A percentile compares a stretch with the other conserved stretches of the same genome.
These are phyloP conservation scores for Fusarium lyarnte DNA, from an alignment of 2,329 filamentous ascomycete genomes.

Conservation along the genomic window DNA sequence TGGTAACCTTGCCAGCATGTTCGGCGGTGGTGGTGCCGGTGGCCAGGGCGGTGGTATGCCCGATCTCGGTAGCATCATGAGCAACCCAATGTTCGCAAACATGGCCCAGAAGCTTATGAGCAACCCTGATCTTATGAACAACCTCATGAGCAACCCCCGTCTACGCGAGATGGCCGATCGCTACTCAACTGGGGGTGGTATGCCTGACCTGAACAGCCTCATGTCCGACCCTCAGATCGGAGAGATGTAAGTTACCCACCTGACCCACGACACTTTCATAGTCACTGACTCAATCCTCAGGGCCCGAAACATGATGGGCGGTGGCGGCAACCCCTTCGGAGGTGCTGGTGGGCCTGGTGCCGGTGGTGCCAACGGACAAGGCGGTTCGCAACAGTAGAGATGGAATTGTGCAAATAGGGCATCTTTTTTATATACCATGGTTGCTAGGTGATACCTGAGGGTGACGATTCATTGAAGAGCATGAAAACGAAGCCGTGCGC, in stretches of 20 bases:
- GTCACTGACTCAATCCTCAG: conserved; percentile 40
- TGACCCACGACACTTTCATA: not conserved
- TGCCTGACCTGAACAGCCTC: conserved; percentile 85
- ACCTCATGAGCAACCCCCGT: conserved; percentile 93
- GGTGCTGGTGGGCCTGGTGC: conserved; percentile 38
- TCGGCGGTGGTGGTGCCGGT: conserved; percentile 67
- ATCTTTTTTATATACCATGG: conserved; percentile 39
- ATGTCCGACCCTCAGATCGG: conserved; percentile 95
- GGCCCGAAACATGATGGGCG: conserved; percentile 60
- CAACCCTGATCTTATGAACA: conserved; percentile 91
- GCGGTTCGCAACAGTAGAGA: conserved; percentile 42
- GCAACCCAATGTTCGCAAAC: conserved; percentile 96
- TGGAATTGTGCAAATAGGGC: conserved; percentile 14
- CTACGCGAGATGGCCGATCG: conserved; percentile 87
- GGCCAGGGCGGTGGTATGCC: conserved; percentile 83
- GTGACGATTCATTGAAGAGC: conserved; percentile 37
- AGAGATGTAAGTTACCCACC: conserved; percentile 77
- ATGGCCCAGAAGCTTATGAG: conserved; percentile 99
- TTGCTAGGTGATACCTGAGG: conserved; percentile 13
- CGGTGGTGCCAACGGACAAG: conserved; percentile 18
- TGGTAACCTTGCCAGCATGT: conserved; percentile 75
- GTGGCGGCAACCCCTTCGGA: conserved; percentile 40
- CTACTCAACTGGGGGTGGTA: conserved; percentile 80
- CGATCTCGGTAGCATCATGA: conserved; percentile 88
- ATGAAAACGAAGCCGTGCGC: conserved; percentile 24